A percentile compares a stretch with the other conserved stretches of the same genome.
These are phyloP conservation scores for Metarhizium sp. DNA, from an alignment of 2,329 filamentous ascomycete species.

Conservation along the genomic window DNA sequence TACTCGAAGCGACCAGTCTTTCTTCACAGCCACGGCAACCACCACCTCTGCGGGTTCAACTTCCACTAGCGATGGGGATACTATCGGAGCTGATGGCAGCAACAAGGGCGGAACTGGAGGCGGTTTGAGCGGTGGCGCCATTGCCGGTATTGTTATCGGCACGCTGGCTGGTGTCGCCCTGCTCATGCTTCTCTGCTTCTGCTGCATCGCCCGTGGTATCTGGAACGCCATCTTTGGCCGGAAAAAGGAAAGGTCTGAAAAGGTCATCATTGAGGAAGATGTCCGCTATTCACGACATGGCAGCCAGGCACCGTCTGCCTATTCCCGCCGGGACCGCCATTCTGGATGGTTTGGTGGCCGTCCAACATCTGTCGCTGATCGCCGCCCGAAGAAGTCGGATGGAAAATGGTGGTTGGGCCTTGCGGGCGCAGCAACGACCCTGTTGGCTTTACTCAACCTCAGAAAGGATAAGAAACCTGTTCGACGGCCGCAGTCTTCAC, in stretches of 20 bases:
- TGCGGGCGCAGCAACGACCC: slow-evolving; percentile 38
- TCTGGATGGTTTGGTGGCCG: slow-evolving; percentile 46
- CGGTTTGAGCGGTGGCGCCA: slow-evolving; percentile 59
- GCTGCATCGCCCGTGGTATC: slow-evolving; percentile 56
- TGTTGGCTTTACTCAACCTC: slow-evolving; percentile 45
- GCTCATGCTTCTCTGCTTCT: slow-evolving; percentile 64
- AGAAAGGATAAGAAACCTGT: slow-evolving; percentile 36
- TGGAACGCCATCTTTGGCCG: slow-evolving; percentile 57
- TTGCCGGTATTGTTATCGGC: slow-evolving; percentile 74
- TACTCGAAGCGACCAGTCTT: slow-evolving; percentile 32
- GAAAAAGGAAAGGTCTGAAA: slow-evolving; percentile 40
- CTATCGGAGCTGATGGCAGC: slow-evolving; percentile 24
- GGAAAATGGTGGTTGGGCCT: slow-evolving; percentile 45
- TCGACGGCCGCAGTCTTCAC: slow-evolving; percentile 27
- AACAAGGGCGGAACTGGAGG: slow-evolving; percentile 31
- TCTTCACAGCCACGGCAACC: slow-evolving; percentile 39
- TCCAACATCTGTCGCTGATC: slow-evolving; percentile 27
- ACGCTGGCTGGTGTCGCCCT: slow-evolving; percentile 57
- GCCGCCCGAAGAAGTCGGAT: slow-evolving; percentile 38
- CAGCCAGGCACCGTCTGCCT: slow-evolving; percentile 28
- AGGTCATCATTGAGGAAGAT: slow-evolving; percentile 55
- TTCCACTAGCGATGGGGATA: slow-evolving; percentile 32
- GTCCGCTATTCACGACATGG: slow-evolving; percentile 41
- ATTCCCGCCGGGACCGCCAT: slow-evolving; percentile 42
- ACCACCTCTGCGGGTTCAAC: slow-evolving; percentile 41